A percentile compares a stretch with the other conserved stretches of the same genome.
These are phyloP conservation scores for Cronartium quercuum DNA, from an alignment of 1,284 basidiomycete species.

Conservation along the genomic window DNA sequence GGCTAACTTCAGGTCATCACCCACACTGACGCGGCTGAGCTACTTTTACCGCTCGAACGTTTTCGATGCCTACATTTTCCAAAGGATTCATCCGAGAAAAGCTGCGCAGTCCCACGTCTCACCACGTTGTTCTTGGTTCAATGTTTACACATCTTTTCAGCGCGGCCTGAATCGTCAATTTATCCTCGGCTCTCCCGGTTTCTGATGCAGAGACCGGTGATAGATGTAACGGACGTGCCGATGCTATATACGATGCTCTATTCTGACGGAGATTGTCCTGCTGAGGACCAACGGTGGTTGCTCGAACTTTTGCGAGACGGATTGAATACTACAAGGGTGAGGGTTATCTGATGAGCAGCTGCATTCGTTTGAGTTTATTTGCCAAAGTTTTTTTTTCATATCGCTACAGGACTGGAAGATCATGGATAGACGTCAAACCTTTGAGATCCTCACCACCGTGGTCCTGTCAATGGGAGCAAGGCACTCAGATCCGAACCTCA, in stretches of 20 bases:
- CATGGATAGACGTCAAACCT: constrained; percentile 33
- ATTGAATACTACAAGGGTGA: constrained; percentile 56
- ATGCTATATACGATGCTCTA: constrained; percentile 80
- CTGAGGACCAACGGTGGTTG: constrained; percentile 80
- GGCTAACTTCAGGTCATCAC: constrained; percentile 21
- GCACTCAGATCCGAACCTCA: neutral
- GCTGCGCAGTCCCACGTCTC: constrained; percentile 59
- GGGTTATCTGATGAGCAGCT: constrained; percentile 41
- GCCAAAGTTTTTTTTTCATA: too few relatives aligned
- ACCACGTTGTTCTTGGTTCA: constrained; percentile 73
- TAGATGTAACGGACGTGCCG: constrained; percentile 72
- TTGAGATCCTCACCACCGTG: constrained; percentile 31
- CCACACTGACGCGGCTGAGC: constrained; percentile 36
- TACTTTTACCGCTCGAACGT: constrained; percentile 37
- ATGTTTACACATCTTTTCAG: constrained; percentile 63
- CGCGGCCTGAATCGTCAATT: constrained; percentile 67
- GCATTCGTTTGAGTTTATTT: too few relatives aligned
- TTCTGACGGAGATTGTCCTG: constrained; percentile 64
- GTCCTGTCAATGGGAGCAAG: constrained; percentile 9
- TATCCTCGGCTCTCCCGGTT: constrained; percentile 74
- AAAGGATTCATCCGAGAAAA: neutral
- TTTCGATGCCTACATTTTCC: constrained; percentile 33
- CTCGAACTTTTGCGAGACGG: constrained; percentile 74
- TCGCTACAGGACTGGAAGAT: constrained; percentile 35
- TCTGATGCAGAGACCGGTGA: constrained; percentile 69